phyloP scores from a whole-genome alignment of 345 rosid species.

The Salix arbutifolia region DNA sequence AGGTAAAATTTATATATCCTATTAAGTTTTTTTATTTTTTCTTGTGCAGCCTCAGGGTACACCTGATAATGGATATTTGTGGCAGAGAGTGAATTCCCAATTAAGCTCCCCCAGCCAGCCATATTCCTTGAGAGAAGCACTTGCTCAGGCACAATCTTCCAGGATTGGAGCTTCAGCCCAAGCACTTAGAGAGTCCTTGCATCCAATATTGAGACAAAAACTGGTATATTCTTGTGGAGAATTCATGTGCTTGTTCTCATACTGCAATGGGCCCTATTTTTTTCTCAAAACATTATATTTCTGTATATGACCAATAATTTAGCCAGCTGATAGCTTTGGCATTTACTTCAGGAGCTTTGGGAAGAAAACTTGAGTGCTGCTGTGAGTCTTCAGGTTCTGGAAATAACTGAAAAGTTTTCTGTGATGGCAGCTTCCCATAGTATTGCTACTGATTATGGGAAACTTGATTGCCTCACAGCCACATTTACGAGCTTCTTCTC shows the following conservation, averaged over 20 bases:
- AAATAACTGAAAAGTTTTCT: constrained; percentile 83
- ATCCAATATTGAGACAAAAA: constrained; percentile 91
- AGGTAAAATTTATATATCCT: too few relatives aligned
- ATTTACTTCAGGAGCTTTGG: constrained; percentile 85
- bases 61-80: constrained; percentile 82
- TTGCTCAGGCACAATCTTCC: constrained; percentile 97
- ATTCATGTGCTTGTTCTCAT: not conserved
- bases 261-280: not conserved
- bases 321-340: constrained; percentile 19
- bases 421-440: constrained; percentile 77
- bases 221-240: constrained; percentile 47
- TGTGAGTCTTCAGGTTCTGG: constrained; percentile 97
- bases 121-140: constrained; percentile 95
- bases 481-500: constrained; percentile 84
- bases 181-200: constrained; percentile 93
- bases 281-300: not conserved
- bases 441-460: constrained; percentile 95
- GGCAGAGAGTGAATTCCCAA: constrained; percentile 99
- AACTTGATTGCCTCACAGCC: constrained; percentile 91
- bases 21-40: not conserved
- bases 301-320: not conserved
- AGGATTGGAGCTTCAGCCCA: constrained; percentile 99
- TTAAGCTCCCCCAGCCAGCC: constrained; percentile 98
- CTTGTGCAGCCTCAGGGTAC: constrained; percentile 81
- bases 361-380: constrained; percentile 98